These are phyloP conservation scores for Colletotrichum sp. DNA, from an alignment of 2,329 filamentous ascomycete species.

Conservation along the genomic window DNA sequence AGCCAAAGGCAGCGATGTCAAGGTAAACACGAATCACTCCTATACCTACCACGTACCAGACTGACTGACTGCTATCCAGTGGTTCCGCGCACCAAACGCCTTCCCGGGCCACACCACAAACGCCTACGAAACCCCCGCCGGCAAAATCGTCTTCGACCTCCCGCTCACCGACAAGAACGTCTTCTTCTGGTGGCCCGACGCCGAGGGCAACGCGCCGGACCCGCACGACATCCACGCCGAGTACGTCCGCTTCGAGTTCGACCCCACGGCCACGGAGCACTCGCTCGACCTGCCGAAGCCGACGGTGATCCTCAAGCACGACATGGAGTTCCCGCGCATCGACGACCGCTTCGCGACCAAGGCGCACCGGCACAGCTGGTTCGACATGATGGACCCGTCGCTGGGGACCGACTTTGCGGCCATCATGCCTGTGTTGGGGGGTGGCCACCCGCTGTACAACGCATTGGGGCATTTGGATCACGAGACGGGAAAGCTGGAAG, in stretches of 20 bases:
- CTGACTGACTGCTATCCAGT: slow-evolving; percentile 25
- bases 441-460: slow-evolving; percentile 33
- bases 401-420: slow-evolving; percentile 9
- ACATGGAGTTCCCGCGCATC: slow-evolving; percentile 17
- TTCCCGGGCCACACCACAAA: slow-evolving; percentile 42
- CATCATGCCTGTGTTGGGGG: slow-evolving; percentile 22
- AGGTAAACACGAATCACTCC: background rate
- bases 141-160: slow-evolving; percentile 38
- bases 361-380: slow-evolving; percentile 8
- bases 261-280: background rate
- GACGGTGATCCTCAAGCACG: background rate
- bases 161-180: slow-evolving; percentile 41
- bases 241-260: slow-evolving; percentile 15
- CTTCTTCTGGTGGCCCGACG: slow-evolving; percentile 48
- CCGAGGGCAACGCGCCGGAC: slow-evolving; percentile 35
- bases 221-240: slow-evolving; percentile 30
- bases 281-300: slow-evolving; percentile 6
- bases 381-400: slow-evolving; percentile 13
- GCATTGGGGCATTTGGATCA: slow-evolving; percentile 34
- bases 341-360: background rate
- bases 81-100: slow-evolving; percentile 39
- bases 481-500: slow-evolving; percentile 26
- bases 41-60: fast-evolving
- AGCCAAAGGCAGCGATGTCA: slow-evolving; percentile 8
- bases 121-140: slow-evolving; percentile 37